Base-by-base conservation (phyloP, 768 basidiomycete species). In the Rhodotorula kratochvilovae region DNA sequence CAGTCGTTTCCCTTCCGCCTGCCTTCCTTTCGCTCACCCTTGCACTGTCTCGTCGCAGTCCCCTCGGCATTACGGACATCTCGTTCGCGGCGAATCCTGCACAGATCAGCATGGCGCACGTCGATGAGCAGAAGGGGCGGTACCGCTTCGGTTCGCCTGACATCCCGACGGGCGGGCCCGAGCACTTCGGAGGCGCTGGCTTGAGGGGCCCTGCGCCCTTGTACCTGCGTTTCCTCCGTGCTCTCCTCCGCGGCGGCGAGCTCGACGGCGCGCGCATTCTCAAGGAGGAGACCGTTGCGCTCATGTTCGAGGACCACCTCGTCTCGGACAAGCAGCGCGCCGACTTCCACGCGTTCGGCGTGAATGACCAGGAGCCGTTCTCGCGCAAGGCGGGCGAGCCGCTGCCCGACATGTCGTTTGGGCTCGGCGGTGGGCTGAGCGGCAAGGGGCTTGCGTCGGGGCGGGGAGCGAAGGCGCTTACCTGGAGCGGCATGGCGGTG, bases 11-110 rank as follows among this genome's bases (percentile, higher is more conserved):
- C n/a, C 10, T 35, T 39, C 21, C 19, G 6, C 33, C 11, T 5
- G 13, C 46, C 27, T 27, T 33, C 25, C 36, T 19, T 17, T 0
- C 12, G 3, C 25, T 2, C 54, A 33, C 11, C 17, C 13, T 17
- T 8, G 11, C 10, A 27, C 50, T 19, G 42, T 6, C 60, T 31
- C 35, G 5, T 57, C 12, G 4, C 58, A 74, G 68, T 8, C 81
- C 80, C 1, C 74, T 78, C 57, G 79, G 77, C 16, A 73, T 78
- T 39, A 69, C 53, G 23, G 74, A 73, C 59, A 66, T 79, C 35
- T 77, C 78, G 0, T 80, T 78, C 61, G 68, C 1, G 39, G 72
- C 77, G 66, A 53, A 59, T 17, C 63, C 75, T 25, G 3, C 33
- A 17, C 65, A 66, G n/a, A 66, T 66, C 35, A 5, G 23, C 35